Conservation (phyloP, 2,329 filamentous ascomycete species). For the Cladobotryum mycophilum region DNA sequence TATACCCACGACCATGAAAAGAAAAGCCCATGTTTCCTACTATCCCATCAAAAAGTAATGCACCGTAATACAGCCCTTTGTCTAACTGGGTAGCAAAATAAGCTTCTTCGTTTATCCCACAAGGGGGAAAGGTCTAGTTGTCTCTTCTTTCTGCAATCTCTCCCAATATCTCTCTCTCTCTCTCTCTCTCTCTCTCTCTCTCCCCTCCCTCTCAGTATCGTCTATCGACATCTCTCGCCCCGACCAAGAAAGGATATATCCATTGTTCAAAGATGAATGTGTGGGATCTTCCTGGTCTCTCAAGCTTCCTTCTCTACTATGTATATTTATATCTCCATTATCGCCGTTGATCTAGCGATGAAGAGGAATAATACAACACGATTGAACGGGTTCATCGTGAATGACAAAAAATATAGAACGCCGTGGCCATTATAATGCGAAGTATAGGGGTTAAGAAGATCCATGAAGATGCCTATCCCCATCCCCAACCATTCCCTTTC, state of each 20-base stretch:
- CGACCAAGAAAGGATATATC: not conserved
- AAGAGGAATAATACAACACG: no score
- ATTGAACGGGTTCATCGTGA: not conserved
- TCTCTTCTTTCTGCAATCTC: no score
- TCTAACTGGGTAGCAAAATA: not conserved
- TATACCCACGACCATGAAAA: not conserved
- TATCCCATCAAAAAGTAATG: not conserved
- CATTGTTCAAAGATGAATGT: not conserved
- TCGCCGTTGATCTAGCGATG: no score
- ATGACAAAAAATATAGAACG: constrained; percentile 4
- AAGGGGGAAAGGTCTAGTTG: no score
- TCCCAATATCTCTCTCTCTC: no score
- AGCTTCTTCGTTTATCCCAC: not conserved
- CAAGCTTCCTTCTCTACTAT: not conserved
- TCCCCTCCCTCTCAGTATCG: no score
- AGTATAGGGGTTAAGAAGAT: no score
- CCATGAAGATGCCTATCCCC: no score
- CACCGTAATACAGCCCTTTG: no score
- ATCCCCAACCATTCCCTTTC: not conserved
- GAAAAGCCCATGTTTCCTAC: not conserved
- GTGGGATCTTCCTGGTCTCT: constrained; percentile 8
- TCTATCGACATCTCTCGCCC: not conserved
- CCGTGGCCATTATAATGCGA: constrained; percentile 2
- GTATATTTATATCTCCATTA: no score
- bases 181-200: no score